Conservation (phyloP, 768 basidiomycete species). For the Gloeopeniophorella convolvens region DNA sequence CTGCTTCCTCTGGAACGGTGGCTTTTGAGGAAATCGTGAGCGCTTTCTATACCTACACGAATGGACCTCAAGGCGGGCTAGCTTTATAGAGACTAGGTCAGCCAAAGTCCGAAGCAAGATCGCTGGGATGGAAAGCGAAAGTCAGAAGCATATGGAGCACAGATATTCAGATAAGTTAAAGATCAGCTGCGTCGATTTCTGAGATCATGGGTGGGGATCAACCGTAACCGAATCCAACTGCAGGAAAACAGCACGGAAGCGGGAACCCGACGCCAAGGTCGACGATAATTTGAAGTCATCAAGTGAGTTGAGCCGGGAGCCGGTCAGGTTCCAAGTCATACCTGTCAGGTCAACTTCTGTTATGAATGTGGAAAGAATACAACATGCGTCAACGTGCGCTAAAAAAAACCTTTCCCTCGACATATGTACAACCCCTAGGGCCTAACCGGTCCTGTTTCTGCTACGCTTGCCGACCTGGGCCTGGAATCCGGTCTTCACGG, state of each 20-base stretch:
- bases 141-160: constrained; percentile 13
- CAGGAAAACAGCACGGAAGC: constrained; percentile 10
- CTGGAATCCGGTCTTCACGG: constrained; percentile 99
- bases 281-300: constrained; percentile 14
- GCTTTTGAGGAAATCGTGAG: constrained; percentile 17
- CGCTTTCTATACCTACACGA: constrained; percentile 7
- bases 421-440: constrained; percentile 7
- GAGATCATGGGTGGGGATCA: too few relatives aligned
- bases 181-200: constrained; percentile 18
- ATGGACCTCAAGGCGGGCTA: constrained; percentile 18
- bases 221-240: constrained; percentile 9
- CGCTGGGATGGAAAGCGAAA: constrained; percentile 18
- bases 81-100: constrained; percentile 17
- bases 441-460: constrained; percentile 67
- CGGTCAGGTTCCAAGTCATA: constrained; percentile 8
- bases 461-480: constrained; percentile 88
- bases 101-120: constrained; percentile 15
- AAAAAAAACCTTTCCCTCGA: constrained; percentile 3
- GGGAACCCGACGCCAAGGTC: constrained; percentile 6
- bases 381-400: constrained; percentile 19
- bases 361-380: constrained; percentile 18
- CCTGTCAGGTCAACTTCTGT: constrained; percentile 16
- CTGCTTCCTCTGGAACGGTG: constrained; percentile 5
- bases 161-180: constrained; percentile 16
- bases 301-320: constrained; percentile 8